Base-by-base conservation (phyloP, 805 yeast species). In the Babjeviella inositovora region DNA sequence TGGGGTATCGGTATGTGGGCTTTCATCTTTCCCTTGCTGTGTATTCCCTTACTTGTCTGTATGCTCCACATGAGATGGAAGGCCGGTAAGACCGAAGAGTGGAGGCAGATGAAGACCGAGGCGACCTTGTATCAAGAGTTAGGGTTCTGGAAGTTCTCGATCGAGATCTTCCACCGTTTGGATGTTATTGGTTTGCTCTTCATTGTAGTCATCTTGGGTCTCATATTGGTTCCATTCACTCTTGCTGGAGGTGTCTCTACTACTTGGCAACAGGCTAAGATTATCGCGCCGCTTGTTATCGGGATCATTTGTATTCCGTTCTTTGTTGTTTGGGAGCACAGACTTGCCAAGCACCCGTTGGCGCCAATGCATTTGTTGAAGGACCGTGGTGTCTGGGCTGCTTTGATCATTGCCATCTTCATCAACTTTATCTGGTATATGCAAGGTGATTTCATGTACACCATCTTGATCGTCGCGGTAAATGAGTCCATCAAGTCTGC, bases 1-100 rank as follows among this genome's bases (percentile, higher is more conserved):
- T 76, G 85, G 85, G 74, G 73, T 37, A 66, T 74, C 34, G 84
- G 74, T 18, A 74, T 76, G 64, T 76, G 77, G 77, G 82, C 84
- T 2, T 70, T 72, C 34, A 72, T 76, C 32, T 64, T 70, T 57
- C 85, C 85, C 17, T 48, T 72, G 18, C 39, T 69, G 5, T 52
- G 72, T 32, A 24, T 76, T n/a, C 87, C 85, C 11, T 43, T 76
- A 24, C 32, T 72, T 6, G 31, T 33, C 5, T 59, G 72, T 36
- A 48, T 70, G 35, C 10, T 56, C 4, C 73, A 71, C 42, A 70
- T 73, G 76, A 43, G 59, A 32, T 47, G 45, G 32, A 39, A 45
- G 27, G 84, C 80, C 8, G 36, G 56, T 9, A 60, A 50, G 26
- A 59, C 65, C 10, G 57, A 53, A n/a, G 71, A 68, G 28, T 57